Base-by-base conservation (phyloP, 106 monocot genomes). In the Apostasia ramifera region DNA sequence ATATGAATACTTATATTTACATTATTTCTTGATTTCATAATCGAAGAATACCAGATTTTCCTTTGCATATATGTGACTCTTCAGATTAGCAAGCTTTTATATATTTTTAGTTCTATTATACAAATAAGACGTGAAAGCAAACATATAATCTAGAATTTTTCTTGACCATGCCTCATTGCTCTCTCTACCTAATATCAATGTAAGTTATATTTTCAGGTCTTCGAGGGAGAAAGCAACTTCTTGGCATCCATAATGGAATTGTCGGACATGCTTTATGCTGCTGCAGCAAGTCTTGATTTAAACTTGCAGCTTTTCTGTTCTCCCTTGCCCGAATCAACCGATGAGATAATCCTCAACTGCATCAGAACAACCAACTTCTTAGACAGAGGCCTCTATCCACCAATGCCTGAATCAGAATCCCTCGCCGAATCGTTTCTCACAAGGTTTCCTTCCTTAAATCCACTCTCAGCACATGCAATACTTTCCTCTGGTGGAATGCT, bases 221-320 rank as follows among this genome's bases (percentile, higher is more conserved):
- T 98, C 67, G 98, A 98, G 77, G 98, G 92, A 70, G 87, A 90
- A 68, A 83, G 53, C 53, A 80, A 46, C 63, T 83, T 85, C 26
- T 79, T 98, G 64, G 74, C 75, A 67, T 73, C 74, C 47, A 71
- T 90, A 77, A 93, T 98, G 98, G 92, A 90, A 50, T 89, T 79
- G 64, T 98, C 87, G 38, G 93, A 87, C 85, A 63, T 81, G 73
- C 77, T 98, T 39, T 98, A 90, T 80, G 89, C 98, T 47, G 89
- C 92, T 51, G 85, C 98, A 71, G 85, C 87, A 44, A 88, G 82
- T 61, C 83, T 98, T 64, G 87, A 83, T 42, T 82, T 93, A 68
- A 83, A 87, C 62, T 72, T 98, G 57, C 98, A 98, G 75, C 67
- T 98, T 48, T 90, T 93, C 66, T 98, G 81, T 59, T 98, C 98